phyloP scores from a whole-genome alignment of 2,329 filamentous ascomycete genomes.

The Orbilia brochopaga region DNA sequence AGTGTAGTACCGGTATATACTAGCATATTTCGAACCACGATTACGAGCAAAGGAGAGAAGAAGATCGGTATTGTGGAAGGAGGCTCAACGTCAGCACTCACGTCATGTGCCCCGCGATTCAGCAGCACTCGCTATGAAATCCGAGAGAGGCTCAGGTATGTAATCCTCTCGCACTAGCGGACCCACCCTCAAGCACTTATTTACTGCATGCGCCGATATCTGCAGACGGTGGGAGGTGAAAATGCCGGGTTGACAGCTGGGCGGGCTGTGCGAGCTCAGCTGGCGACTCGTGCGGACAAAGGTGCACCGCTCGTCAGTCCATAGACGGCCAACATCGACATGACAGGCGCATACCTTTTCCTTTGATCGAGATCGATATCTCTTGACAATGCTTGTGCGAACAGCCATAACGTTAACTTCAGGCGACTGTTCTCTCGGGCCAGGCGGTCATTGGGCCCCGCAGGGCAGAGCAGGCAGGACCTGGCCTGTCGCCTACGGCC shows the following conservation, averaged over 20 bases:
- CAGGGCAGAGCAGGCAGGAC: not conserved
- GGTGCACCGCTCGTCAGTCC: too few species aligned
- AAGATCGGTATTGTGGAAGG: not conserved
- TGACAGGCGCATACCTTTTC: too few species aligned
- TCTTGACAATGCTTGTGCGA: not conserved
- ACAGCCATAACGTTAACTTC: not conserved
- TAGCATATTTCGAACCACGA: too few species aligned
- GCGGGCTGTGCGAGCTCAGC: not conserved
- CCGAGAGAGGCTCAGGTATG: not conserved
- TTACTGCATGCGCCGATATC: too few species aligned
- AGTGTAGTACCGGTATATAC: too few species aligned
- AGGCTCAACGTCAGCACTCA: not conserved
- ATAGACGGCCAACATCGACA: too few species aligned
- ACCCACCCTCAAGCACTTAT: not conserved
- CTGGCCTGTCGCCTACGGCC: not conserved
- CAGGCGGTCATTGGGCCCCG: not conserved
- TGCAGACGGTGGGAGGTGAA: not conserved
- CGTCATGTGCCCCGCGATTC: not conserved
- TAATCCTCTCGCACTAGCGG: not conserved
- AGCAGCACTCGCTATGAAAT: not conserved
- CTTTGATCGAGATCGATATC: not conserved
- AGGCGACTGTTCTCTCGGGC: not conserved
- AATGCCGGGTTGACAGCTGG: slow-evolving; percentile 3
- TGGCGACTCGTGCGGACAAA: too few species aligned
- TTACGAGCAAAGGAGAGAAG: not conserved